These are phyloP conservation scores for Phoma herbarum DNA, from an alignment of 2,329 filamentous ascomycete species.

Conservation along the genomic window DNA sequence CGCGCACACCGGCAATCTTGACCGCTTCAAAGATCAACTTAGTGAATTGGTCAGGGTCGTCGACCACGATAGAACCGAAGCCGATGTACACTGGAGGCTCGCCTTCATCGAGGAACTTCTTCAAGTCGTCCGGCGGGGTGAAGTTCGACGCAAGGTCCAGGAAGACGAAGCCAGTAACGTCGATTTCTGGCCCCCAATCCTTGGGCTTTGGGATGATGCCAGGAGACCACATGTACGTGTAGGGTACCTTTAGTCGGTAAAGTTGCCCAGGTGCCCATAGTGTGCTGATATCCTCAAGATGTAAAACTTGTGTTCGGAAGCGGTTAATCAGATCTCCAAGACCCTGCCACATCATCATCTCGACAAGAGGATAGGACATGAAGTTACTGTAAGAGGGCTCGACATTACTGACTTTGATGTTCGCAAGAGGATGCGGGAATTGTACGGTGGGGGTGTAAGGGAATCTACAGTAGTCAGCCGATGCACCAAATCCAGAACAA, in stretches of 20 bases:
- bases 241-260: slow-evolving; percentile 77
- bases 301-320: slow-evolving; percentile 74
- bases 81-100: slow-evolving; percentile 75
- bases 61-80: slow-evolving; percentile 79
- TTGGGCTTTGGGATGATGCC: slow-evolving; percentile 71
- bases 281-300: slow-evolving; percentile 76
- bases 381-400: slow-evolving; percentile 80
- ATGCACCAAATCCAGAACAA: slow-evolving; percentile 15
- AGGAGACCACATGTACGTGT: slow-evolving; percentile 73
- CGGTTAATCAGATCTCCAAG: slow-evolving; percentile 80
- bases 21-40: slow-evolving; percentile 76
- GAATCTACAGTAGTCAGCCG: slow-evolving; percentile 57
- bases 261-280: slow-evolving; percentile 79
- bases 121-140: slow-evolving; percentile 65
- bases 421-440: slow-evolving; percentile 81
- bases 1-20: slow-evolving; percentile 70
- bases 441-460: slow-evolving; percentile 78
- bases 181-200: slow-evolving; percentile 75
- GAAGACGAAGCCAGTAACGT: slow-evolving; percentile 82
- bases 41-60: slow-evolving; percentile 74
- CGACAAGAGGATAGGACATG: slow-evolving; percentile 80
- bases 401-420: slow-evolving; percentile 75
- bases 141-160: slow-evolving; percentile 72
- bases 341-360: slow-evolving; percentile 73
- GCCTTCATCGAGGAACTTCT: slow-evolving; percentile 47